A percentile compares a stretch with the other conserved stretches of the same genome.
These are phyloP conservation scores for Hericium coralloides DNA, from an alignment of 768 basidiomycete species.

Conservation along the genomic window DNA sequence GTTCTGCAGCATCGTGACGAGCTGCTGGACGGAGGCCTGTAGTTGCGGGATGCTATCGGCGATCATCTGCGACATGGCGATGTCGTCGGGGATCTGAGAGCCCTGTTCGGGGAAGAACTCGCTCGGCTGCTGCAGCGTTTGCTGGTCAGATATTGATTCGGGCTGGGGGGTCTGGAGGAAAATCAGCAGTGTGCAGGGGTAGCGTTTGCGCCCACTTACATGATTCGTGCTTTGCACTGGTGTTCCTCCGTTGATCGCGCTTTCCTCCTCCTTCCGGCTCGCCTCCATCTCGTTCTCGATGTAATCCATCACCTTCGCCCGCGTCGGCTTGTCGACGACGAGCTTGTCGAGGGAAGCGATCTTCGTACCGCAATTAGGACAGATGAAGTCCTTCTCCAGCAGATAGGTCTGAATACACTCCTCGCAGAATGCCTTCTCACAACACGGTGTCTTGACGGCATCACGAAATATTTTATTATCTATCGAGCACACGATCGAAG, in stretches of 20 bases:
- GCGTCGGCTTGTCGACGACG: constrained; percentile 65
- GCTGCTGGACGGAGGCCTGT: constrained; percentile 78
- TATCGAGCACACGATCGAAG: constrained; percentile 77
- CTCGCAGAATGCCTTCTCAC: constrained; percentile 86
- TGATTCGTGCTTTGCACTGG: neutral
- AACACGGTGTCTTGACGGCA: constrained; percentile 93
- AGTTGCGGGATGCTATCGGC: constrained; percentile 71
- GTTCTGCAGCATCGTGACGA: constrained; percentile 74
- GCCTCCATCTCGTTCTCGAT: constrained; percentile 77
- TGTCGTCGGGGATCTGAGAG: constrained; percentile 44
- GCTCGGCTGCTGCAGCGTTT: constrained; percentile 18
- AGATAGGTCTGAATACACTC: constrained; percentile 95
- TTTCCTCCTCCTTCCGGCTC: constrained; percentile 51
- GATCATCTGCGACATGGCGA: constrained; percentile 66
- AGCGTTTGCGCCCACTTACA: constrained; percentile 3
- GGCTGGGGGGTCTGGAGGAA: constrained; percentile 5
- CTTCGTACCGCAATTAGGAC: constrained; percentile 84
- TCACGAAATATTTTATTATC: constrained; percentile 92
- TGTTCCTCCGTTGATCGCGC: constrained; percentile 5
- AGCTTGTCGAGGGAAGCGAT: constrained; percentile 87
- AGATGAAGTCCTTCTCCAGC: constrained; percentile 90
- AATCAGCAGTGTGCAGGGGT: neutral
- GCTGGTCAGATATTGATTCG: neutral
- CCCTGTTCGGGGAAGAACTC: constrained; percentile 62
- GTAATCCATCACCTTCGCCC: constrained; percentile 72